These are phyloP conservation scores for Ilex paraguariensis DNA, from an alignment of 305 asterid species.

Conservation along the genomic window DNA sequence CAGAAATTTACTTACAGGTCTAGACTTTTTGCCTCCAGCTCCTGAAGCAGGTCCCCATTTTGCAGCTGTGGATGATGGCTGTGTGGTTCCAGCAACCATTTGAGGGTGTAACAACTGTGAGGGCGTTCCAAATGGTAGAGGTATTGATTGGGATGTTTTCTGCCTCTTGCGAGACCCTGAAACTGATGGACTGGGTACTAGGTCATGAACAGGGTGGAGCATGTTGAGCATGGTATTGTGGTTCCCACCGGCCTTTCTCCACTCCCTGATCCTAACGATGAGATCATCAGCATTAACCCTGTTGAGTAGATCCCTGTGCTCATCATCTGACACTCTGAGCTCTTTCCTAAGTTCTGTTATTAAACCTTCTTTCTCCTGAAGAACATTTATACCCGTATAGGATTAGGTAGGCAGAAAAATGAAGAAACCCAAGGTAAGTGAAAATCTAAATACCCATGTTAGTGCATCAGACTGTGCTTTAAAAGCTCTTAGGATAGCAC, in stretches of 20 bases:
- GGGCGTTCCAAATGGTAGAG: slow-evolving; percentile 44
- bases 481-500: slow-evolving; percentile 91
- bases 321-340: slow-evolving; percentile 96
- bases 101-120: slow-evolving; percentile 57
- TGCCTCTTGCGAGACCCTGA: slow-evolving; percentile 83
- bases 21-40: slow-evolving; percentile 55
- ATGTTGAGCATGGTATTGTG: slow-evolving; percentile 27
- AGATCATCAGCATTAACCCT: slow-evolving; percentile 88
- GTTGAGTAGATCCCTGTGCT: slow-evolving; percentile 79
- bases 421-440: slow-evolving; percentile 6
- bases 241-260: slow-evolving; percentile 87
- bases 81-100: slow-evolving; percentile 45
- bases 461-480: slow-evolving; percentile 99
- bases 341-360: slow-evolving; percentile 96
- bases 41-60: slow-evolving; percentile 68
- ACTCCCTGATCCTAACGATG: slow-evolving; percentile 86
- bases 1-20: slow-evolving; percentile 43
- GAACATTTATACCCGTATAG: slow-evolving; percentile 1
- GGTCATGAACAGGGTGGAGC: slow-evolving; percentile 61
- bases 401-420: slow-evolving; percentile 6
- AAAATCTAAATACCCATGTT: slow-evolving; percentile 62
- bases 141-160: slow-evolving; percentile 52
- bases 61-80: slow-evolving; percentile 46
- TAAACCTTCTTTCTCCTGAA: slow-evolving; percentile 91
- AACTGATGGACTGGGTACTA: slow-evolving; percentile 70